Evolutionary conservation across 306 rosid species (phyloP), one percentile per base, ranked within the genome.

Genomic region (Hippophae gyantsensis): DNA sequence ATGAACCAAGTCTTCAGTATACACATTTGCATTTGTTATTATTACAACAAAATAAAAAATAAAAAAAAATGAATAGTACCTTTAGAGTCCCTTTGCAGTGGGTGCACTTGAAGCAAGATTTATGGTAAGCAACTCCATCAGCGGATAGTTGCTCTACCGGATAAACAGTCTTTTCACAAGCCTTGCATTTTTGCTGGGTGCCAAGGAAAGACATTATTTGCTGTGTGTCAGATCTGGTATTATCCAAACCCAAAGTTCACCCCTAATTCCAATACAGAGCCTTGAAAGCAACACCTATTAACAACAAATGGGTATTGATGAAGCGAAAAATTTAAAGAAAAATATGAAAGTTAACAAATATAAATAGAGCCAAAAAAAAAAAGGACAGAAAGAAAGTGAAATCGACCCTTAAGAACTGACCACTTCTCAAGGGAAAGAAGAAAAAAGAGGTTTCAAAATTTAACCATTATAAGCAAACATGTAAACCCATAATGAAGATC

Each of bases 41-140:
- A 6, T 8, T 8, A 49, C 53, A 12, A 12, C 53, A 9, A 49
- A 49, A 1, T 12, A 14, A 12, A 12, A 23, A 49, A 49, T 0
- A 5, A 49, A 49, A 13, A 11, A 1, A 0, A 11, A 3, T 10
- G 4, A 2, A 10, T 49, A 45, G 6, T 7, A 87, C 98, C 98
- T 90, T 90, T 45, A 90, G 69, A 23, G 98, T 90, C 64, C 96
- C 98, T 74, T 90, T 90, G 87, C 96, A 90, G 60, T 90, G 98
- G 76, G 87, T 71, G 76, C 98, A 87, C 64, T 92, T 87, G 80
- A 90, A 90, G 78, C 98, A 90, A 68, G 92, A 81, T 79, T 90
- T 90, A 49, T 90, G 97, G 57, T 82, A 90, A 65, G 82, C 64
- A 76, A 86, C 50, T 45, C 96, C 98, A 86, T 89, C 97, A 13